Conservation (phyloP, 495 filamentous ascomycete species). For the Penicillium nucicola region DNA sequence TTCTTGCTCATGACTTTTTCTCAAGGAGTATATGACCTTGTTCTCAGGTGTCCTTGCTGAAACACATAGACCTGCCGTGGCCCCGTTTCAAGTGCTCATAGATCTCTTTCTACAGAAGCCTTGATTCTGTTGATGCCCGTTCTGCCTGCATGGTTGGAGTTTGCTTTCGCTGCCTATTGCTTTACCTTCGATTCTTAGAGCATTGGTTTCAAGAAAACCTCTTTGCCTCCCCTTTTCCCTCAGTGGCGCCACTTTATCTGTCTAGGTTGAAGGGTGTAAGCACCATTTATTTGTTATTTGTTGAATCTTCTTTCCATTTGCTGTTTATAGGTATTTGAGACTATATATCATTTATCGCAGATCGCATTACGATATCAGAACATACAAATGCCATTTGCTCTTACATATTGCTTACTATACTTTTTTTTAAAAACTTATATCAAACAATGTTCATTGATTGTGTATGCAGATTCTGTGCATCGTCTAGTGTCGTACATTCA, state of each 20-base stretch:
- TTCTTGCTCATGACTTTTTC: conserved; percentile 1
- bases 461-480: background rate
- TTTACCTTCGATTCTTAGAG: background rate
- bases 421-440: too few relatives aligned
- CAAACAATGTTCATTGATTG: background rate
- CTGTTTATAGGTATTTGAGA: background rate
- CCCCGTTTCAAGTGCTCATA: background rate
- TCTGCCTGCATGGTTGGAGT: conserved; percentile 8
- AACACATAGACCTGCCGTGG: conserved; percentile 1
- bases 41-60: background rate
- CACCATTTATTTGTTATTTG: background rate
- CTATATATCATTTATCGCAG: too few relatives aligned
- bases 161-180: background rate
- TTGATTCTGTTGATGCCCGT: background rate
- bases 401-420: too few relatives aligned
- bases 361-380: too few relatives aligned
- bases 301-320: background rate
- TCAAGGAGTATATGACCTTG: background rate
- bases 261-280: background rate
- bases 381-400: too few relatives aligned
- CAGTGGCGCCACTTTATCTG: background rate
- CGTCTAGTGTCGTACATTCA: conserved; percentile 9
- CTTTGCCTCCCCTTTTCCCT: background rate
- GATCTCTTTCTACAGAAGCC: background rate
- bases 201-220: background rate